Evolutionary conservation across 495 filamentous ascomycete species (phyloP).

Genomic region (Aspergillus ostianus): DNA sequence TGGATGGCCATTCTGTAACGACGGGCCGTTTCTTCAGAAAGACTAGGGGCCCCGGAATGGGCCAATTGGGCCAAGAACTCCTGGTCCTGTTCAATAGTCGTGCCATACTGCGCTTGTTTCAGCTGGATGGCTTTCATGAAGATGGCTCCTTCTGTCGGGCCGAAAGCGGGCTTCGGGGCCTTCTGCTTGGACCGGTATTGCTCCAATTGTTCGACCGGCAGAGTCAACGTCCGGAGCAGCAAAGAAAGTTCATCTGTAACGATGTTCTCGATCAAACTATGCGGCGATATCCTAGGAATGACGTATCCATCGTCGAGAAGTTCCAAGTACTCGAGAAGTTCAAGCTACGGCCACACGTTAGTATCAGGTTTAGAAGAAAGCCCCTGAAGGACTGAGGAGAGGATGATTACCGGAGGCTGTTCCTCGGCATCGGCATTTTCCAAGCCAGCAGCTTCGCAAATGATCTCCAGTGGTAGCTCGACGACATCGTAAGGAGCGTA

Average conservation of each 20-base stretch:
- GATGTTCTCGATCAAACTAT: slow-evolving; percentile 37
- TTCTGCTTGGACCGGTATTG: slow-evolving; percentile 42
- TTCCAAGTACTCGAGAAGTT: slow-evolving; percentile 49
- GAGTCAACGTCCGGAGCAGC: slow-evolving; percentile 45
- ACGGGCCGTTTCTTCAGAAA: slow-evolving; percentile 26
- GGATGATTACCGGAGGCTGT: slow-evolving; percentile 43
- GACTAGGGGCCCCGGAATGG: slow-evolving; percentile 17
- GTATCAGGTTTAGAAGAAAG: slow-evolving; percentile 7
- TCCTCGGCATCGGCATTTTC: slow-evolving; percentile 37
- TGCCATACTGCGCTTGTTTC: slow-evolving; percentile 54
- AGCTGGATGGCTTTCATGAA: slow-evolving; percentile 31
- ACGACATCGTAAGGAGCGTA: slow-evolving; percentile 80
- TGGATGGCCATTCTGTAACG: slow-evolving; percentile 67
- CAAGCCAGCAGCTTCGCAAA: slow-evolving; percentile 52
- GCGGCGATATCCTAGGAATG: slow-evolving; percentile 36
- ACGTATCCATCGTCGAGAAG: slow-evolving; percentile 57
- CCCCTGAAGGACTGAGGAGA: slow-evolving; percentile 12
- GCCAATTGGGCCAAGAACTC: slow-evolving; percentile 42
- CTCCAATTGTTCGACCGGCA: slow-evolving; percentile 39
- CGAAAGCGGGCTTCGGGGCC: slow-evolving; percentile 42
- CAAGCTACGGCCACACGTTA: slow-evolving; percentile 24
- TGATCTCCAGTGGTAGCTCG: slow-evolving; percentile 61
- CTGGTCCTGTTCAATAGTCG: slow-evolving; percentile 61
- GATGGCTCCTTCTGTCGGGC: slow-evolving; percentile 27
- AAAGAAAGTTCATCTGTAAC: slow-evolving; percentile 50